Conservation (phyloP, 257 asterid species). For the Fraxinus quadrangulata region DNA sequence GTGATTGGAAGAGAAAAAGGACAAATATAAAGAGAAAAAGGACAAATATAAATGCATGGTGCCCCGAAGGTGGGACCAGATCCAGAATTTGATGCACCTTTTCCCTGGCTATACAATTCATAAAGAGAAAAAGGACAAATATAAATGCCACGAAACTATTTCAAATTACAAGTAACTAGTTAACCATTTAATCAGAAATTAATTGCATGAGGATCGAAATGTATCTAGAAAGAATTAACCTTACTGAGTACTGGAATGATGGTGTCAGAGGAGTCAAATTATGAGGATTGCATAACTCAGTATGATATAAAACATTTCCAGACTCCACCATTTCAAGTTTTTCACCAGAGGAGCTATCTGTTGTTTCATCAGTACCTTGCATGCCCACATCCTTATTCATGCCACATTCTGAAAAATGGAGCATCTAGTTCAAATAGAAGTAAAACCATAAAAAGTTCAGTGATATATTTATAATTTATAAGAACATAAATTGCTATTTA, state of each 20-base stretch:
- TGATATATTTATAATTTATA: not conserved
- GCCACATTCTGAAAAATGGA: slow-evolving; percentile 41
- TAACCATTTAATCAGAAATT: not conserved
- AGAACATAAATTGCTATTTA: slow-evolving; percentile 1
- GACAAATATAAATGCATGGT: too few species aligned
- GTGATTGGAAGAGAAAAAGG: too few species aligned
- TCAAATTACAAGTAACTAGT: not conserved
- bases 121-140: slow-evolving; percentile 18
- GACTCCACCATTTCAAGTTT: slow-evolving; percentile 31
- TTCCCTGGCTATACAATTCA: slow-evolving; percentile 42
- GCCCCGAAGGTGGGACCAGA: too few species aligned
- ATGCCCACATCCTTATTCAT: slow-evolving; percentile 35
- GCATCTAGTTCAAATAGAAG: slow-evolving; percentile 27
- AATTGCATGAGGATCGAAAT: slow-evolving; percentile 5
- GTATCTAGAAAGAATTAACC: slow-evolving; percentile 22
- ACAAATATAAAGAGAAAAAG: too few species aligned
- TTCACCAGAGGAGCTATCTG: slow-evolving; percentile 36
- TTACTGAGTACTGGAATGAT: slow-evolving; percentile 53
- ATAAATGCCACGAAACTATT: slow-evolving; percentile 10
- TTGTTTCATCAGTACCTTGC: slow-evolving; percentile 34
- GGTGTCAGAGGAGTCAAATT: slow-evolving; percentile 66
- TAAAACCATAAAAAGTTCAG: not conserved
- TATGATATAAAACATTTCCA: slow-evolving; percentile 32
- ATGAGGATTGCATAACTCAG: slow-evolving; percentile 40
- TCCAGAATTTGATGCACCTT: slow-evolving; percentile 45